Evolutionary conservation across 352 stramenopile genomes (phyloP).

Genomic region (Phytopythium oedochilum): DNA sequence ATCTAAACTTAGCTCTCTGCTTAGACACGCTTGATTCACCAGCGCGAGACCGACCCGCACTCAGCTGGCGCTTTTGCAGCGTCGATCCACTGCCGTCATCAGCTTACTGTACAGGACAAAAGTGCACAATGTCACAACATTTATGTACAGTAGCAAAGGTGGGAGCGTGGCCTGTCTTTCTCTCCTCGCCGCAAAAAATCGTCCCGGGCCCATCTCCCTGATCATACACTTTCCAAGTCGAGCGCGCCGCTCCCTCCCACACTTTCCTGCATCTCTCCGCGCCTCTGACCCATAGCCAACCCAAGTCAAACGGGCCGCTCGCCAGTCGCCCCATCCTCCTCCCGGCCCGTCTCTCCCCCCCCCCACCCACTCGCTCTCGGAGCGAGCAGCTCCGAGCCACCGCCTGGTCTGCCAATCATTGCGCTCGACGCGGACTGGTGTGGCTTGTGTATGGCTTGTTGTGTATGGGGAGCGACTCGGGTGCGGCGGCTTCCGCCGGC

Average conservation of each 20-base stretch:
- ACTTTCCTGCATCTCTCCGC: background rate
- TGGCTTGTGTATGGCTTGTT: background rate
- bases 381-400: constrained; percentile 16
- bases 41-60: no score
- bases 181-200: background rate
- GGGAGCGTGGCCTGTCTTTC: background rate
- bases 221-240: background rate
- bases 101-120: background rate
- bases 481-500: background rate
- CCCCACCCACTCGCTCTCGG: constrained; percentile 11
- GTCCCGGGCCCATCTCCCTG: background rate
- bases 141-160: background rate
- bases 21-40: no score
- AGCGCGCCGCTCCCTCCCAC: background rate
- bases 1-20: no score
- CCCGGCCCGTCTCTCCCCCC: background rate
- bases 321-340: background rate
- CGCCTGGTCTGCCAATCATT: constrained; percentile 7
- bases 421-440: background rate
- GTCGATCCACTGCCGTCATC: no score
- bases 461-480: no score
- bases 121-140: background rate
- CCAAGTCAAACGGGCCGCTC: background rate
- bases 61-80: no score
- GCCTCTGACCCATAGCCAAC: background rate